Evolutionary conservation across 2,329 filamentous ascomycete genomes (phyloP), one percentile per base, ranked within the genome.

Genomic region (Beauveria rudraprayagi): DNA sequence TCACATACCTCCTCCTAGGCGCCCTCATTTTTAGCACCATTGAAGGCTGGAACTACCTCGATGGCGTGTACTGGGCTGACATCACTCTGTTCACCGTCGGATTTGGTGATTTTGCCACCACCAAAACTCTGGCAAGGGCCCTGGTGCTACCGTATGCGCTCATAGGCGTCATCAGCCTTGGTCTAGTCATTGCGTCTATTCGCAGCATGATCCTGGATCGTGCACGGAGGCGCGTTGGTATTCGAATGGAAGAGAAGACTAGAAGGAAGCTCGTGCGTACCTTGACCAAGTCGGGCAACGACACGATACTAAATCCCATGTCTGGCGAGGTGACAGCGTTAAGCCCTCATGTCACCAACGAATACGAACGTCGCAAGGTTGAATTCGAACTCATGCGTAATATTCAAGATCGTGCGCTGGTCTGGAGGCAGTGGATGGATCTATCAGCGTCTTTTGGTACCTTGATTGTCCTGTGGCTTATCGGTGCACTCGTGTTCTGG

Each of bases 121-220:
- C 65, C 1, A 83, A 80, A 0, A 72, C 81, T 17, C 73, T 89
- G 0, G 86, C 85, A 0, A 81, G 88, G 46, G 88, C 85, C 1
- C 78, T 97, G 2, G 77, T 96, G 34, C 87, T 96, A 57, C 92
- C 92, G 0, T 97, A 90, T 66, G 87, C 92, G 0, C 83, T 96
- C 0, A 79, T 92, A 7, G 92, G 92, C 3, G 88, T 94, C 61
- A 89, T 95, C 63, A 92, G 89, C 66, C 80, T 96, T 1, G 91
- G 90, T 83, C 78, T 96, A 26, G 88, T 95, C 60, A 87, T 96
- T 26, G 86, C 86, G 22, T 91, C 88, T 44, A 91, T 96, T 64
- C 84, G 90, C 40, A 89, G 79, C 62, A 75, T 87, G 44, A 80
- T 84, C 1, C 73, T 87, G 0, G 83, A 87, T 57, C 80, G 83